phyloP scores from a whole-genome alignment of 768 basidiomycete species.

The Hygrophorus pudorinus region DNA sequence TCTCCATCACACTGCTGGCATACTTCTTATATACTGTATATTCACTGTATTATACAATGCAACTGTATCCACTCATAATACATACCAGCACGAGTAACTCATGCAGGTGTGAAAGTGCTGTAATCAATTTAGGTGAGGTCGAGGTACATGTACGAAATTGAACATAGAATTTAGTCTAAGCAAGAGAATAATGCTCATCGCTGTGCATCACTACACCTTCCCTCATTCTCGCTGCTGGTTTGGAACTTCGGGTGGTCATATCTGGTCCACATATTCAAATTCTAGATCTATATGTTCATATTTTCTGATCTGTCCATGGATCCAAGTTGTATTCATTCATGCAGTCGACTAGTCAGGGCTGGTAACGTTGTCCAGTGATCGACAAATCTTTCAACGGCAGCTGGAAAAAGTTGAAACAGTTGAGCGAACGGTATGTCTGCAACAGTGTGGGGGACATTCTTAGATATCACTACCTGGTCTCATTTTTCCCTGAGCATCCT shows the following conservation, averaged over 20 bases:
- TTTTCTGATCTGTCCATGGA: constrained; percentile 3
- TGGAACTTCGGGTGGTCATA: constrained; percentile 23
- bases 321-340: background rate
- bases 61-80: too few species aligned
- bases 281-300: constrained; percentile 38
- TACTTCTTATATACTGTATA: too few species aligned
- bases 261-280: constrained; percentile 58
- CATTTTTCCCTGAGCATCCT: constrained; percentile 34
- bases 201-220: too few species aligned
- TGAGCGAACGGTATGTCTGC: constrained; percentile 49
- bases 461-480: constrained; percentile 8
- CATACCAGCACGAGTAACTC: too few species aligned
- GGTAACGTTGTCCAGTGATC: constrained; percentile 43
- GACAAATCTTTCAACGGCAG: constrained; percentile 49
- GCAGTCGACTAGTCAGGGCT: too few species aligned
- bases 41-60: too few species aligned
- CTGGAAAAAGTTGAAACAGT: constrained; percentile 42
- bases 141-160: too few species aligned
- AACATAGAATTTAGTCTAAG: too few species aligned
- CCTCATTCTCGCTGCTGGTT: constrained; percentile 43
- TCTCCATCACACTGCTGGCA: too few species aligned
- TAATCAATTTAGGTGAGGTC: too few species aligned
- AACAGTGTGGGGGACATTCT: background rate
- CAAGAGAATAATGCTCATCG: too few species aligned
- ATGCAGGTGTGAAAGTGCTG: too few species aligned